A percentile compares a stretch with the other conserved stretches of the same genome.
phyloP scores from a whole-genome alignment of 805 yeast genomes.

The Suhomyces pyralidae region DNA sequence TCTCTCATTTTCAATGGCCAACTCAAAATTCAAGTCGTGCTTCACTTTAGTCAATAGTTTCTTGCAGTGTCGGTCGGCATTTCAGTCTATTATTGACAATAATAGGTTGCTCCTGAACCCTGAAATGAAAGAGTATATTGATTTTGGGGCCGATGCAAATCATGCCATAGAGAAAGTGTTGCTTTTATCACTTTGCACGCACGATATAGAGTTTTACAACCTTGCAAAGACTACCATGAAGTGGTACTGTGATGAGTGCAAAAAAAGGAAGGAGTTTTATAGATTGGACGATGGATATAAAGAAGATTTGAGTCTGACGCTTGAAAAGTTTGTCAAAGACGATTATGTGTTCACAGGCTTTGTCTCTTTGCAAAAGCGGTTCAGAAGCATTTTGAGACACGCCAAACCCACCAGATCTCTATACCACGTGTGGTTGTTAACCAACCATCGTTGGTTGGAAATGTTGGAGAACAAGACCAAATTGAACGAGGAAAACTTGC shows the following conservation, averaged over 20 bases:
- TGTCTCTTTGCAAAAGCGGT: constrained; percentile 68
- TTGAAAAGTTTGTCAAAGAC: constrained; percentile 46
- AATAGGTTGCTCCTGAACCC: constrained; percentile 8
- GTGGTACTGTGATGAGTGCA: constrained; percentile 12
- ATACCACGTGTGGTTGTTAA: constrained; percentile 39
- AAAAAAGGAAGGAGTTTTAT: not conserved
- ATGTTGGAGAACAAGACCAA: constrained; percentile 22
- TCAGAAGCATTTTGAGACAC: constrained; percentile 40
- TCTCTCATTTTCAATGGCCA: constrained; percentile 30
- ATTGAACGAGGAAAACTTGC: constrained; percentile 40
- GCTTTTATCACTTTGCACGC: constrained; percentile 40
- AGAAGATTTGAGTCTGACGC: constrained; percentile 25
- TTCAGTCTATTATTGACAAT: constrained; percentile 7
- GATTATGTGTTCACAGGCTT: constrained; percentile 62
- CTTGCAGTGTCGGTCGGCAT: constrained; percentile 23
- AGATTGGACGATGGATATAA: not conserved
- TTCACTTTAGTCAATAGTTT: constrained; percentile 35
- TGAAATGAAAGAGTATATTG: constrained; percentile 6
- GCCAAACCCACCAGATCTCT: constrained; percentile 38
- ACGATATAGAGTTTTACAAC: constrained; percentile 42
- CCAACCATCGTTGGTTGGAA: constrained; percentile 50
- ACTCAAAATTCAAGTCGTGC: constrained; percentile 34
- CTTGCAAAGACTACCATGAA: constrained; percentile 36
- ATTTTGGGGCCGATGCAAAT: constrained; percentile 18
- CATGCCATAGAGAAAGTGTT: constrained; percentile 37